phyloP scores from a whole-genome alignment of 148 eudicot genomes.

The Silene latifolia region DNA sequence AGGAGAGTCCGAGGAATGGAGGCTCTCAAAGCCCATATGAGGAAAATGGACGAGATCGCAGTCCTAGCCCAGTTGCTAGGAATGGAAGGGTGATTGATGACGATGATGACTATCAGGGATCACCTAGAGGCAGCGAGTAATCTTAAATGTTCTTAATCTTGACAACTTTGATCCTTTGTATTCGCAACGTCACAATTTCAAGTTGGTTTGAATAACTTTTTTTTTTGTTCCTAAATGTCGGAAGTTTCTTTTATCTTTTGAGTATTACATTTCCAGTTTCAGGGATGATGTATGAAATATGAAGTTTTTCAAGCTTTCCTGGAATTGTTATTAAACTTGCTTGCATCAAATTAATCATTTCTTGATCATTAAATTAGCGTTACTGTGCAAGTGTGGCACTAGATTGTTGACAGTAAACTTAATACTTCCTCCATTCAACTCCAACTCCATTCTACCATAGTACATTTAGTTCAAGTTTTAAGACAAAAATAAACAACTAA shows the following conservation, averaged over 20 bases:
- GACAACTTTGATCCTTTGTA: background rate
- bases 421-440: too few species aligned
- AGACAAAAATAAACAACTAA: too few species aligned
- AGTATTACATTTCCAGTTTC: background rate
- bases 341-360: too few species aligned
- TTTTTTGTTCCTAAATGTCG: too few species aligned
- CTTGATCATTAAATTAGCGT: too few species aligned
- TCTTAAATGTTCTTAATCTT: background rate
- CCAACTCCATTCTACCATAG: too few species aligned
- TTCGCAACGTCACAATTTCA: background rate
- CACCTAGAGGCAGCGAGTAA: conserved; percentile 49
- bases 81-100: conserved; percentile 46
- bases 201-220: background rate
- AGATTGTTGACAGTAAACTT: too few species aligned
- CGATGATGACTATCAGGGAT: conserved; percentile 36
- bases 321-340: too few species aligned
- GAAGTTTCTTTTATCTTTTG: background rate
- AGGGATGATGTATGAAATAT: too few species aligned
- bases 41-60: conserved; percentile 41
- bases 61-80: conserved; percentile 47
- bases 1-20: conserved; percentile 37
- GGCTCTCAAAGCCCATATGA: conserved; percentile 45
- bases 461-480: too few species aligned
- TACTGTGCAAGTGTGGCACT: too few species aligned
- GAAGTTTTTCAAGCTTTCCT: too few species aligned